Percentiles rank a stretch among this genome's conserved stretches.
These are phyloP conservation scores for Phytophthora cryptogea DNA, from an alignment of 352 stramenopile genomes.

Conservation along the genomic window DNA sequence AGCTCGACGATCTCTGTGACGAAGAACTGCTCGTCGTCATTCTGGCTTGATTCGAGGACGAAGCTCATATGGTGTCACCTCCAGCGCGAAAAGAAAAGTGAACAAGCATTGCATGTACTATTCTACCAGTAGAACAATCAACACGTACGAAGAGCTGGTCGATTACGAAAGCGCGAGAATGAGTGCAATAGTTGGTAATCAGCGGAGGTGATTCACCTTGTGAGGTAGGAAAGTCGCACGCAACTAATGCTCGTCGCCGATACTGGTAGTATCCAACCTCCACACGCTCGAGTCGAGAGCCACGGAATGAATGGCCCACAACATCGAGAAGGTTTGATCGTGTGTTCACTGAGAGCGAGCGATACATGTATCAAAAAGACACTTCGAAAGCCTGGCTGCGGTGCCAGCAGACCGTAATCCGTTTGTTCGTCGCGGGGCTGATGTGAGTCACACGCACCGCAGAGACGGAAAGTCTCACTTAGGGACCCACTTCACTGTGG, in stretches of 20 bases:
- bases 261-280: no score
- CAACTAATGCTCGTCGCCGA: neutral
- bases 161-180: conserved; percentile 3
- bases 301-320: no score
- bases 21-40: conserved; percentile 27
- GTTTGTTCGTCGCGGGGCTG: neutral
- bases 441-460: no score
- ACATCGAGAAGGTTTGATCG: no score
- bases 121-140: no score
- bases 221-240: conserved; percentile 6
- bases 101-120: neutral
- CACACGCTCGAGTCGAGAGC: no score
- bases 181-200: conserved; percentile 20
- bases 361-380: no score
- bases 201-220: neutral
- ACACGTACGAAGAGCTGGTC: neutral
- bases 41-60: neutral
- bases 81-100: conserved; percentile 18
- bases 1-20: conserved; percentile 21
- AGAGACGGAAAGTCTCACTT: no score
- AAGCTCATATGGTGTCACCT: conserved; percentile 10
- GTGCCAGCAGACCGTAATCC: neutral
- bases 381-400: no score
- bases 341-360: no score
- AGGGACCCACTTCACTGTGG: no score